A percentile compares a stretch with the other conserved stretches of the same genome.
These are phyloP conservation scores for Puya raimondii DNA, from an alignment of 176 grass and related monocot genomes.

Conservation along the genomic window DNA sequence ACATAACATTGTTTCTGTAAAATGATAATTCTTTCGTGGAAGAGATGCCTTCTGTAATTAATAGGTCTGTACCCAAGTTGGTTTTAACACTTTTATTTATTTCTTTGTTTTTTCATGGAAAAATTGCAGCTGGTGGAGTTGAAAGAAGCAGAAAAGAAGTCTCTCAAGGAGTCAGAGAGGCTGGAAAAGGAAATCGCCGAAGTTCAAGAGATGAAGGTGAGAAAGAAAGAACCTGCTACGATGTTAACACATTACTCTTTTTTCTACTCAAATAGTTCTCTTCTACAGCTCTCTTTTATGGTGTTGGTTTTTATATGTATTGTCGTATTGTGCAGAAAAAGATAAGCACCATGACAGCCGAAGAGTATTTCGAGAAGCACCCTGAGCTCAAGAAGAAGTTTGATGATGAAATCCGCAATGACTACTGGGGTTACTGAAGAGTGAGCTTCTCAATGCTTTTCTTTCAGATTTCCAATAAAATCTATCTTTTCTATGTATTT, in stretches of 20 bases:
- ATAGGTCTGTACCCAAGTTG: too few relatives aligned
- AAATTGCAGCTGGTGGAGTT: conserved; percentile 51
- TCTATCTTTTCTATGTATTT: too few relatives aligned
- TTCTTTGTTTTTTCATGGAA: not conserved
- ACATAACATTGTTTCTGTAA: not conserved
- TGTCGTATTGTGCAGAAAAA: conserved; percentile 50
- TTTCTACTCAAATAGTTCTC: not conserved
- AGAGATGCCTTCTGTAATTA: too few relatives aligned
- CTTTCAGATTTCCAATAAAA: too few relatives aligned
- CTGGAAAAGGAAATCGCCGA: conserved; percentile 85
- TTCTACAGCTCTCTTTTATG: not conserved
- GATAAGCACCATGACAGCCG: conserved; percentile 84
- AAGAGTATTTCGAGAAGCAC: conserved; percentile 83
- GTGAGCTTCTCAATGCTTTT: too few relatives aligned
- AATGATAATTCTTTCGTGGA: too few relatives aligned
- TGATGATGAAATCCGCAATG: conserved; percentile 88
- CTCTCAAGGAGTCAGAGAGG: conserved; percentile 50
- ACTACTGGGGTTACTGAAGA: conserved; percentile 85
- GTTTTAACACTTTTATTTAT: not conserved
- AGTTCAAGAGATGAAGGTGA: conserved; percentile 68
- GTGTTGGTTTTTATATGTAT: conserved; percentile 1
- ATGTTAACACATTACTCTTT: not conserved
- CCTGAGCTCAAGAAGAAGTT: conserved; percentile 89
- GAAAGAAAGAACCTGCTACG: not conserved
- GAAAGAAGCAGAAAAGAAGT: conserved; percentile 62